Percentiles rank a stretch among this genome's conserved stretches.
Conservation (phyloP, 768 basidiomycete genomes). For the Boletus eberwhitei region DNA sequence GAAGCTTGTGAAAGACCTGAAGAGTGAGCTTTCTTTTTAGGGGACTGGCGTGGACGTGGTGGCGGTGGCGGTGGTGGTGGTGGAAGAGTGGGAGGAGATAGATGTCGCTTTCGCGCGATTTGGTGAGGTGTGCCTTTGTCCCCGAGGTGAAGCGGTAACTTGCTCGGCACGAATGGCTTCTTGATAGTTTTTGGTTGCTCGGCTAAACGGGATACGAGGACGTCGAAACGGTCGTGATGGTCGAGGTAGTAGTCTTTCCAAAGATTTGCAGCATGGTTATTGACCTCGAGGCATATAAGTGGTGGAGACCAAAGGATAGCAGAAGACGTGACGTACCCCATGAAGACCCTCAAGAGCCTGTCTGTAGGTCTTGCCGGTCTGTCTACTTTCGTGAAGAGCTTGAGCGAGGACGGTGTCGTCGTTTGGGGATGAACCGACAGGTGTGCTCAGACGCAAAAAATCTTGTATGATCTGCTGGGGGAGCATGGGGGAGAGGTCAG, state of each 20-base stretch:
- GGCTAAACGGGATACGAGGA: constrained; percentile 24
- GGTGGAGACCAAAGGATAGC: not conserved
- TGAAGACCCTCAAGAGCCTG: constrained; percentile 66
- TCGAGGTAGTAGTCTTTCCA: constrained; percentile 85
- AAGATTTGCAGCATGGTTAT: constrained; percentile 50
- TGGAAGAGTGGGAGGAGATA: constrained; percentile 11
- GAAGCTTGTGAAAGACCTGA: constrained; percentile 24
- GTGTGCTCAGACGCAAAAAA: constrained; percentile 49
- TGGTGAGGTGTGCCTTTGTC: constrained; percentile 19
- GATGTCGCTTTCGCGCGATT: constrained; percentile 37
- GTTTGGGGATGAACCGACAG: constrained; percentile 44
- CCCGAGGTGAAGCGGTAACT: constrained; percentile 5
- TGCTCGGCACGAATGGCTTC: constrained; percentile 24
- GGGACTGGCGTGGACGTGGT: constrained; percentile 26
- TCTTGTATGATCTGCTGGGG: constrained; percentile 57
- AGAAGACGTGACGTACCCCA: constrained; percentile 44
- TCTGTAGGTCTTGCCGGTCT: constrained; percentile 51
- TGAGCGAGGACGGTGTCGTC: constrained; percentile 62
- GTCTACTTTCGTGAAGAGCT: constrained; percentile 37
- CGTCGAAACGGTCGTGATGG: constrained; percentile 58
- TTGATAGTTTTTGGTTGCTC: constrained; percentile 30
- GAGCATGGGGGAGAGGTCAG: constrained; percentile 36
- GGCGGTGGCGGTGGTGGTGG: constrained; percentile 9
- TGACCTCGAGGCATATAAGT: constrained; percentile 30
- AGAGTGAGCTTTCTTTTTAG: constrained; percentile 22